These are phyloP conservation scores for Phytophthora citricola DNA, from an alignment of 352 stramenopile genomes.

Conservation along the genomic window DNA sequence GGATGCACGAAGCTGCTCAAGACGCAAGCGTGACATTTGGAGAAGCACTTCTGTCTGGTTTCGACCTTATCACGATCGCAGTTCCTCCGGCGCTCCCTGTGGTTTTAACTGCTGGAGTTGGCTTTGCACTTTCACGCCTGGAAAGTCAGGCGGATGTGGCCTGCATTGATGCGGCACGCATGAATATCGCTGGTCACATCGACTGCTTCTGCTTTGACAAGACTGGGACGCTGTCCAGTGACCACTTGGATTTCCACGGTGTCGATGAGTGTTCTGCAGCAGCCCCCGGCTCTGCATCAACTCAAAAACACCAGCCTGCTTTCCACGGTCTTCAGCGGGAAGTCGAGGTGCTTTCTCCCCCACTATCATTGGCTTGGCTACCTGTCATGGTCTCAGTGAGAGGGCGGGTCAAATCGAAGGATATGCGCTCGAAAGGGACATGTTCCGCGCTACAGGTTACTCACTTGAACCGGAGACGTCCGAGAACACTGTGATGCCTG, in stretches of 20 bases:
- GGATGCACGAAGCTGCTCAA: conserved; percentile 45
- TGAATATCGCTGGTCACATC: conserved; percentile 76
- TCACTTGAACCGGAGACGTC: conserved; percentile 56
- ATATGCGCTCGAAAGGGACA: conserved; percentile 75
- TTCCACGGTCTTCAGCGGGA: conserved; percentile 70
- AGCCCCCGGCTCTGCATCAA: conserved; percentile 10
- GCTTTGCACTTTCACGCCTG: conserved; percentile 67
- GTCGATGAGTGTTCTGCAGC: conserved; percentile 61
- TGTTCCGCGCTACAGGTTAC: conserved; percentile 76
- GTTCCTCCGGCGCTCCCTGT: conserved; percentile 70
- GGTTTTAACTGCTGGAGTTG: conserved; percentile 67
- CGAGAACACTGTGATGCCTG: conserved; percentile 24
- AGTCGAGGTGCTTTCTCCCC: conserved; percentile 74
- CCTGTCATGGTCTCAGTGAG: conserved; percentile 72
- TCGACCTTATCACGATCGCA: conserved; percentile 73
- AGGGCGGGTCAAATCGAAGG: conserved; percentile 58
- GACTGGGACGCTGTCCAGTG: conserved; percentile 78
- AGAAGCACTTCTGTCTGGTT: conserved; percentile 45
- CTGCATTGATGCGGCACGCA: conserved; percentile 75
- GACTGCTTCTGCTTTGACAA: conserved; percentile 89
- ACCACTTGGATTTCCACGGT: conserved; percentile 76
- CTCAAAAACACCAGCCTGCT: conserved; percentile 24
- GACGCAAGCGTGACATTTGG: conserved; percentile 35
- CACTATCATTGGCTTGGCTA: conserved; percentile 67
- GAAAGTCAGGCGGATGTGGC: conserved; percentile 53